Conservation (phyloP, 2,329 filamentous ascomycete genomes). For the Sporothrix phasma region DNA sequence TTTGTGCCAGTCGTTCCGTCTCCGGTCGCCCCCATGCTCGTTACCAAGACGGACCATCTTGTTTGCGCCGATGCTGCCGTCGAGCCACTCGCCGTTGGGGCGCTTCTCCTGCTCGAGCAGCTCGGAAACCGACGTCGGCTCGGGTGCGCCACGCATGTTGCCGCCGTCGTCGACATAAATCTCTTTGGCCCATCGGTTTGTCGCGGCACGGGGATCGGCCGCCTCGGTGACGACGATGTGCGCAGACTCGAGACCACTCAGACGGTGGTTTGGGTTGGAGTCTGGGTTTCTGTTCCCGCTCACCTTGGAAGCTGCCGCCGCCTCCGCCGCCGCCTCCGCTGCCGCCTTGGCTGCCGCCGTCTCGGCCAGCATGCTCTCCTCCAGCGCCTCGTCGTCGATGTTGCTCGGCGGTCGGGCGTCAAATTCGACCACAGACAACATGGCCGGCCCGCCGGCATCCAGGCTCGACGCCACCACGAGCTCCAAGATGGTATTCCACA, state of each 20-base stretch:
- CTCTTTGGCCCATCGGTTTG: not conserved
- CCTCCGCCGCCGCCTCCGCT: too few species aligned
- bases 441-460: slow-evolving; percentile 34
- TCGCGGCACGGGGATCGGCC: not conserved
- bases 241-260: not conserved
- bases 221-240: not conserved
- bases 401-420: slow-evolving; percentile 40
- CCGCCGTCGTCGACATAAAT: not conserved
- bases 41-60: not conserved
- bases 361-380: slow-evolving; percentile 18
- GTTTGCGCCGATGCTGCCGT: not conserved
- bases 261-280: not conserved
- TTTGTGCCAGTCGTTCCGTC: too few species aligned
- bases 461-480: slow-evolving; percentile 35
- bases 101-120: not conserved
- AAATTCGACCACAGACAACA: slow-evolving; percentile 36
- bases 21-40: not conserved
- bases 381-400: slow-evolving; percentile 38
- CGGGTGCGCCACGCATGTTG: slow-evolving; percentile 2
- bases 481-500: slow-evolving; percentile 46
- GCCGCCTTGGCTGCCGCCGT: not conserved
- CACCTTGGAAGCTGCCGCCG: too few species aligned
- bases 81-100: not conserved
- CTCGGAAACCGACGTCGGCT: not conserved
- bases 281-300: too few species aligned